Evolutionary conservation across 495 filamentous ascomycete species (phyloP).

Genomic region (Aspergillus heteromorphus): DNA sequence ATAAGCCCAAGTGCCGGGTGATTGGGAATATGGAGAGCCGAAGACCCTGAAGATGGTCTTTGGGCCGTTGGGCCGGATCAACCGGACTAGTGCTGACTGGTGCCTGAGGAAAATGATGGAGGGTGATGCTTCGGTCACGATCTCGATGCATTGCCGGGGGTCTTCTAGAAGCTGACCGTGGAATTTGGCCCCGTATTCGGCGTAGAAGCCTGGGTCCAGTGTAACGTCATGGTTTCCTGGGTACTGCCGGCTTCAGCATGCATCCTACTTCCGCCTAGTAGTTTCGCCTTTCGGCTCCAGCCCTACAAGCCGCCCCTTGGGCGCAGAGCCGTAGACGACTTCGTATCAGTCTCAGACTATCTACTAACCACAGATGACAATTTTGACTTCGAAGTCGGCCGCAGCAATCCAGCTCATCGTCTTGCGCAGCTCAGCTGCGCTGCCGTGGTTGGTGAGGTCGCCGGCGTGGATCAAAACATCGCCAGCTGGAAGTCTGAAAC

Average conservation of each 20-base stretch:
- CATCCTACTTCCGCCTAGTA: neutral
- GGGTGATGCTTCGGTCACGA: conserved; percentile 45
- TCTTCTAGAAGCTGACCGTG: conserved; percentile 57
- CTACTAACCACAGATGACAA: conserved; percentile 54
- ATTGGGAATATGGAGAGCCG: conserved; percentile 67
- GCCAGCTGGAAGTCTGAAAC: conserved; percentile 50
- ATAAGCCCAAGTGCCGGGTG: conserved; percentile 65
- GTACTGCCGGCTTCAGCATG: neutral
- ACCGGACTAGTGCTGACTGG: conserved; percentile 50
- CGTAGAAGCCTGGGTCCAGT: conserved; percentile 59
- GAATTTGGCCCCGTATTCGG: conserved; percentile 49
- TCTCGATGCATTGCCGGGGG: conserved; percentile 47
- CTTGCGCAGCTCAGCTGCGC: conserved; percentile 44
- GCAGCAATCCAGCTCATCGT: conserved; percentile 53
- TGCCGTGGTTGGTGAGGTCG: conserved; percentile 56
- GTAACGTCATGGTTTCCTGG: conserved; percentile 78
- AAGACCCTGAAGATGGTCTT: conserved; percentile 67
- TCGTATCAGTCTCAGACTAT: conserved; percentile 19
- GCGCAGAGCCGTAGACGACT: neutral
- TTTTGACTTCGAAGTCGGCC: conserved; percentile 52
- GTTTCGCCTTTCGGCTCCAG: neutral
- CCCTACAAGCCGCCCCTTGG: neutral
- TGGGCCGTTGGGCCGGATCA: conserved; percentile 54
- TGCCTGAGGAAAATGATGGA: conserved; percentile 65
- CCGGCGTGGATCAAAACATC: conserved; percentile 60